A percentile compares a stretch with the other conserved stretches of the same genome.
phyloP scores from a whole-genome alignment of 2,329 filamentous ascomycete genomes.

The Paecilomyces dactylethromorphus region DNA sequence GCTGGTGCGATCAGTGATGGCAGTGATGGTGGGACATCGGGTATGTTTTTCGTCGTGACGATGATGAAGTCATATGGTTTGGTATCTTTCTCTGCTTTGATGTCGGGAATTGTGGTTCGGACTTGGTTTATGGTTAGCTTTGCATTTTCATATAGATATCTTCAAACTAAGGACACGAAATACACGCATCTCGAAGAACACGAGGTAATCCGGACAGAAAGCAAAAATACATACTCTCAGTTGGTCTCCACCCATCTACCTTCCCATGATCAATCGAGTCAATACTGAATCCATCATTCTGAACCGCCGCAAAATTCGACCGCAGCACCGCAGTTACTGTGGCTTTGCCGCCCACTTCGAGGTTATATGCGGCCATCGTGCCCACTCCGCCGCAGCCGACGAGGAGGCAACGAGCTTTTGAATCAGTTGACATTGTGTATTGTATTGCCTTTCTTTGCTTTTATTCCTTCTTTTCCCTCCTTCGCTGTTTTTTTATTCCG shows the following conservation, averaged over 20 bases:
- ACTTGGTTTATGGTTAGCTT: conserved; percentile 27
- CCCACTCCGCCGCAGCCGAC: conserved; percentile 53
- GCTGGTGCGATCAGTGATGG: conserved; percentile 47
- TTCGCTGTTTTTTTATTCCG: background rate
- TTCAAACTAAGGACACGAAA: background rate
- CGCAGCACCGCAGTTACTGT: conserved; percentile 50
- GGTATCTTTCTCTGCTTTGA: conserved; percentile 10
- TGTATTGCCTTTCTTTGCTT: background rate
- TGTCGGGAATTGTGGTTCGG: conserved; percentile 43
- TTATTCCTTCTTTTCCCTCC: background rate
- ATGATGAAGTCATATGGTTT: conserved; percentile 50
- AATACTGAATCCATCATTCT: conserved; percentile 46
- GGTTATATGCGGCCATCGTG: conserved; percentile 49
- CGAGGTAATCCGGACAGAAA: background rate
- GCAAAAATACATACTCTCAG: conserved; percentile 19
- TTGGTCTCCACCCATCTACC: conserved; percentile 45
- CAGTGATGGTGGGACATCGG: conserved; percentile 46
- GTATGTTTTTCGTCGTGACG: conserved; percentile 54
- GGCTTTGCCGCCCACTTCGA: conserved; percentile 47
- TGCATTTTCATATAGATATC: no score
- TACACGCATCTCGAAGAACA: background rate
- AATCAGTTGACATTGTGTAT: background rate
- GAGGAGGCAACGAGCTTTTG: conserved; percentile 29
- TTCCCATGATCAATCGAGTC: conserved; percentile 50
- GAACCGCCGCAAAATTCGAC: conserved; percentile 49